Conservation (phyloP, 2,329 filamentous ascomycete species). For the Paecilomyces sp. region DNA sequence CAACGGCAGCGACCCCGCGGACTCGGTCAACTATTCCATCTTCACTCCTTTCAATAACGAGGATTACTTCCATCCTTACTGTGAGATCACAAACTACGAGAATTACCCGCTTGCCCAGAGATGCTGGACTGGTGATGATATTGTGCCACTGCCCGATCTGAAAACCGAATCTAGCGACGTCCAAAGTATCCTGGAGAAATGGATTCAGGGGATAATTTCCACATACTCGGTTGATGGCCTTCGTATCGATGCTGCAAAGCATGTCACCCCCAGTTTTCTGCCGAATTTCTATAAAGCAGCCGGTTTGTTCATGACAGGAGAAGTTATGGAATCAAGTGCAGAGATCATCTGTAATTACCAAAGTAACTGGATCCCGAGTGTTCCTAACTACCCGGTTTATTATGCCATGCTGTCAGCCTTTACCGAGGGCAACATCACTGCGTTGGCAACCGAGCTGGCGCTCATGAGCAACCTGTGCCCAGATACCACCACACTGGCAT, state of each 20-base stretch:
- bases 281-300: constrained; percentile 27
- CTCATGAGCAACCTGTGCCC: constrained; percentile 18
- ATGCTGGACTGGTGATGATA: constrained; percentile 47
- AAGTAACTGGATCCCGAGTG: constrained; percentile 30
- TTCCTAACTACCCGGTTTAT: constrained; percentile 43
- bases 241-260: constrained; percentile 44
- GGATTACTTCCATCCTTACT: constrained; percentile 26
- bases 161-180: constrained; percentile 38
- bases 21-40: constrained; percentile 14
- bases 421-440: constrained; percentile 21
- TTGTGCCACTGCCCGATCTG: constrained; percentile 41
- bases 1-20: constrained; percentile 17
- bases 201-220: constrained; percentile 33
- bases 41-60: constrained; percentile 18
- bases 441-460: constrained; percentile 17
- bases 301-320: constrained; percentile 40
- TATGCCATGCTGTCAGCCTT: constrained; percentile 28
- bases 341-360: constrained; percentile 37
- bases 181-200: constrained; percentile 32
- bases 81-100: constrained; percentile 25
- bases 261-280: constrained; percentile 39
- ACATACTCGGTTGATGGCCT: constrained; percentile 45
- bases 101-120: constrained; percentile 28
- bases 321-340: constrained; percentile 34
- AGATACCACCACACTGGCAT: constrained; percentile 41